These are phyloP conservation scores for Xerocomus amazonicus DNA, from an alignment of 1,284 basidiomycete genomes.

Conservation along the genomic window DNA sequence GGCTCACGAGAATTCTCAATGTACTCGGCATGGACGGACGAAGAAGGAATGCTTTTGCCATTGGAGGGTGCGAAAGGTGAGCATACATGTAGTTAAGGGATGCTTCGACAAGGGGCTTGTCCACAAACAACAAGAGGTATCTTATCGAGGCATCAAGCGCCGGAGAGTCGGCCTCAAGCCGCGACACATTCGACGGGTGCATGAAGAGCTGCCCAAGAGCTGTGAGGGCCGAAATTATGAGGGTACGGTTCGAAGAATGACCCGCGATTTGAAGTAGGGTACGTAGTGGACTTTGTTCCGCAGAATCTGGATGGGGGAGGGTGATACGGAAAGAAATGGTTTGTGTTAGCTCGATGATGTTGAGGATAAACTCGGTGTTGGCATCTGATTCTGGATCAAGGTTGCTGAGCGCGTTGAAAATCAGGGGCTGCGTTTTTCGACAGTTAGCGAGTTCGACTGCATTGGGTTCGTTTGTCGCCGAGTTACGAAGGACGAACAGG, in stretches of 20 bases:
- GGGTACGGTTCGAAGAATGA: conserved; percentile 61
- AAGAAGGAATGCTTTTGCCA: conserved; percentile 73
- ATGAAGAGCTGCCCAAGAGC: conserved; percentile 59
- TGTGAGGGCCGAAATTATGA: conserved; percentile 62
- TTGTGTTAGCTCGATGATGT: conserved; percentile 65
- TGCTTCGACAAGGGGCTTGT: conserved; percentile 65
- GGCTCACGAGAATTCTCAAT: conserved; percentile 61
- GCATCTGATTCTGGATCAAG: conserved; percentile 55
- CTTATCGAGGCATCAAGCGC: conserved; percentile 60
- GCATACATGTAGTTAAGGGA: conserved; percentile 73
- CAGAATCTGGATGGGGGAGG: conserved; percentile 35
- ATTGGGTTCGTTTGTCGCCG: conserved; percentile 65
- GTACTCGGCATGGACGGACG: conserved; percentile 65
- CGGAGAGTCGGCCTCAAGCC: conserved; percentile 51
- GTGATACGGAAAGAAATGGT: conserved; percentile 43
- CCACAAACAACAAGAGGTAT: conserved; percentile 70
- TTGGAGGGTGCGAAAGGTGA: conserved; percentile 68
- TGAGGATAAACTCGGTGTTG: conserved; percentile 65
- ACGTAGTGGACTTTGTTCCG: conserved; percentile 42
- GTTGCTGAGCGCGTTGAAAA: conserved; percentile 55
- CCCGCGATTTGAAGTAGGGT: conserved; percentile 53
- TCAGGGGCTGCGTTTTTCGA: conserved; percentile 55
- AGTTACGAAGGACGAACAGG: conserved; percentile 72
- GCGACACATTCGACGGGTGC: conserved; percentile 54
- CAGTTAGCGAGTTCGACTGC: conserved; percentile 55